Evolutionary conservation across 2,329 filamentous ascomycete genomes (phyloP).

Genomic region (Mycosphaerella sp.): DNA sequence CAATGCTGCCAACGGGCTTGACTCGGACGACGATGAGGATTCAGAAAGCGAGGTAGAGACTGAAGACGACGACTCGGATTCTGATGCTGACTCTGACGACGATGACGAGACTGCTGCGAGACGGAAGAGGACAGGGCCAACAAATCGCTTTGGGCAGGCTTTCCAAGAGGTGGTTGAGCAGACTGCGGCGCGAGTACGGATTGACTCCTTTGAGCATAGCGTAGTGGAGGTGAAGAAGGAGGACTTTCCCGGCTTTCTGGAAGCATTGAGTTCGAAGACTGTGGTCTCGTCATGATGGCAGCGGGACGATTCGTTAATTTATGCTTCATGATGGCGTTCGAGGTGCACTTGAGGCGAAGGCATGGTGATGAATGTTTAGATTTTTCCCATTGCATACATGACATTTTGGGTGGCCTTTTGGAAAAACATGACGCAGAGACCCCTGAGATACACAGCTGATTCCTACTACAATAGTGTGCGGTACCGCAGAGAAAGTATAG

Average conservation of each 20-base stretch:
- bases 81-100: conserved; percentile 24
- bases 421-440: background rate
- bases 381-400: background rate
- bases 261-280: conserved; percentile 83
- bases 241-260: conserved; percentile 82
- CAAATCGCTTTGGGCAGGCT: conserved; percentile 87
- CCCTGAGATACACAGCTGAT: conserved; percentile 5
- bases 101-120: conserved; percentile 51
- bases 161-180: conserved; percentile 93
- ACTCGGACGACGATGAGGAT: conserved; percentile 45
- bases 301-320: background rate
- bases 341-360: background rate
- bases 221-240: conserved; percentile 98
- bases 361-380: too few relatives aligned
- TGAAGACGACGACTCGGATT: conserved; percentile 29
- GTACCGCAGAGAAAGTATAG: conserved; percentile 3
- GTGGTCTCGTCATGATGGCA: conserved; percentile 52
- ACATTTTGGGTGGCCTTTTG: background rate
- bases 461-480: conserved; percentile 1
- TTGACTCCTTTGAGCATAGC: conserved; percentile 95
- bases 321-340: conserved; percentile 10
- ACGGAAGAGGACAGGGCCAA: conserved; percentile 59
- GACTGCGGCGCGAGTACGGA: conserved; percentile 80
- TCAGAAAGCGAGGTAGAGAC: conserved; percentile 46
- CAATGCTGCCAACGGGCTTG: conserved; percentile 49